Evolutionary conservation across 176 grass and related monocot species (phyloP).

Genomic region (maize (Zea mays)): Zm-B73-REFERENCE-NAM-5.0 NC_050098.1:70287001-70287500

Average conservation of each 20-base stretch:
- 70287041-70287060: slow-evolving; percentile 43
- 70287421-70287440: slow-evolving; percentile 37
- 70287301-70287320: slow-evolving; percentile 59
- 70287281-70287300: not conserved
- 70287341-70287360: slow-evolving; percentile 87
- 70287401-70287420: slow-evolving; percentile 85
- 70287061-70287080: slow-evolving; percentile 9
- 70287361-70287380: slow-evolving; percentile 82
- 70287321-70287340: slow-evolving; percentile 75
- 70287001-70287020: slow-evolving; percentile 7
- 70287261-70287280: not conserved
- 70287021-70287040: slow-evolving; percentile 47
- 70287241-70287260: not conserved
- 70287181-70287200: slow-evolving; percentile 93
- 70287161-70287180: slow-evolving; percentile 65
- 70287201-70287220: slow-evolving; percentile 88
- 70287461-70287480: slow-evolving; percentile 50
- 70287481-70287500: not conserved
- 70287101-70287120: not conserved
- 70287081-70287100: too few relatives aligned
- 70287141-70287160: too few relatives aligned
- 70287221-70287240: slow-evolving; percentile 79
- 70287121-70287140: too few relatives aligned
- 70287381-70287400: slow-evolving; percentile 81
- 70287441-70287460: slow-evolving; percentile 30